These are phyloP conservation scores for Podila verticillata DNA, from an alignment of 192 early-diverging fungal species.

Conservation along the genomic window DNA sequence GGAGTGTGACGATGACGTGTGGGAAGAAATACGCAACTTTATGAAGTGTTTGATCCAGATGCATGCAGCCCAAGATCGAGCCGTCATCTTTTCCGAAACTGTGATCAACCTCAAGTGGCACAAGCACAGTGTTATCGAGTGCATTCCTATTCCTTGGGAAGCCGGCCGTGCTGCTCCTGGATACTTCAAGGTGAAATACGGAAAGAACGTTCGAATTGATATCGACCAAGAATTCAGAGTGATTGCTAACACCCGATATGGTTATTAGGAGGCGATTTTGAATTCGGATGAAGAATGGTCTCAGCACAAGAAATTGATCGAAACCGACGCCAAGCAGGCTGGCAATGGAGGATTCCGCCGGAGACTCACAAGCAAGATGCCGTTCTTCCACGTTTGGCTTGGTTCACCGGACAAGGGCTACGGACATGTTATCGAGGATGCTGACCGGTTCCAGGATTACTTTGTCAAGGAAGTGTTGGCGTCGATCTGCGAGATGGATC, in stretches of 20 bases:
- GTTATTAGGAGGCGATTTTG: conserved; percentile 76
- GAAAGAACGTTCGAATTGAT: not conserved
- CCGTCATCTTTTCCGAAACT: conserved; percentile 91
- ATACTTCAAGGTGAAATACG: conserved; percentile 79
- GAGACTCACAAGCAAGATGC: conserved; percentile 79
- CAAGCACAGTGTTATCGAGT: conserved; percentile 90
- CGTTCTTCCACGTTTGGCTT: conserved; percentile 99
- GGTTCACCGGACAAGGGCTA: conserved; percentile 81
- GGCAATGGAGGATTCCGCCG: conserved; percentile 73
- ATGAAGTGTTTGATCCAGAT: conserved; percentile 93
- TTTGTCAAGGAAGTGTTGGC: conserved; percentile 73
- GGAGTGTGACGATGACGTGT: conserved; percentile 89
- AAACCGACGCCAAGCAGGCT: conserved; percentile 56
- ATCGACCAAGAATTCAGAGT: not conserved
- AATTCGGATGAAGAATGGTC: conserved; percentile 88
- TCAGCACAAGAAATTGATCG: conserved; percentile 82
- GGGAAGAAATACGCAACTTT: conserved; percentile 97
- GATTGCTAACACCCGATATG: not conserved
- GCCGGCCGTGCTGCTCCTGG: conserved; percentile 79
- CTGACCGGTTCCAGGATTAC: conserved; percentile 80
- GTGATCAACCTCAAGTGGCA: conserved; percentile 80
- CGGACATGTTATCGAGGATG: conserved; percentile 96
- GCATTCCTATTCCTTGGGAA: conserved; percentile 87
- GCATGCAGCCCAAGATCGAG: conserved; percentile 75
- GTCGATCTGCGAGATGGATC: conserved; percentile 53